Percentiles rank a stretch among this genome's conserved stretches.
phyloP scores from a whole-genome alignment of 2,329 filamentous ascomycete species.

The Penicillium janthinellum region DNA sequence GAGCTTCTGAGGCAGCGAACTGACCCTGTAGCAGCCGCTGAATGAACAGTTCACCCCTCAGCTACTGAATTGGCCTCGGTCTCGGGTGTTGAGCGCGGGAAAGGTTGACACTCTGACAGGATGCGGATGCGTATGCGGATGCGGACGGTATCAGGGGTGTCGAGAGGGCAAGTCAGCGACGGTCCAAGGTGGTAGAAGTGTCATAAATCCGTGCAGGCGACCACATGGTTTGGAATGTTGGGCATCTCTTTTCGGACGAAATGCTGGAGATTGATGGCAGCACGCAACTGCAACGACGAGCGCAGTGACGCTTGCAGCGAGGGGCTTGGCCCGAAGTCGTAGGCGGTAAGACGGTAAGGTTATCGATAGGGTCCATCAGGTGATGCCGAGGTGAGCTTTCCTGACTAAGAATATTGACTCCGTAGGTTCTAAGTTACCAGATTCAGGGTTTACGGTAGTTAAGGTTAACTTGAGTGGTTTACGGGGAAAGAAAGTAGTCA shows the following conservation, averaged over 20 bases:
- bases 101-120: not conserved
- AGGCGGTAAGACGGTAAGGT: conserved; percentile 17
- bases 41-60: not conserved
- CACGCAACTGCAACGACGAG: conserved; percentile 5
- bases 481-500: too few relatives aligned
- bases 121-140: conserved; percentile 1
- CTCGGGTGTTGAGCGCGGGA: not conserved
- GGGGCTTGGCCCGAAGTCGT: conserved; percentile 17
- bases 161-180: not conserved
- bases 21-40: not conserved
- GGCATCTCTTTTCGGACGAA: not conserved
- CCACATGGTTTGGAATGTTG: conserved; percentile 1
- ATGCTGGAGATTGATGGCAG: conserved; percentile 7
- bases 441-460: too few relatives aligned
- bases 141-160: not conserved
- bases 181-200: not conserved
- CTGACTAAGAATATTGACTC: too few relatives aligned
- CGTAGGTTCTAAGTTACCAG: too few relatives aligned
- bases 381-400: not conserved
- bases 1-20: not conserved
- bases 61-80: not conserved
- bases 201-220: not conserved
- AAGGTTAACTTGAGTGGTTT: too few relatives aligned
- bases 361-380: conserved; percentile 21
- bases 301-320: conserved; percentile 26